These are phyloP conservation scores for Chrysoporthe cubensis DNA, from an alignment of 2,329 filamentous ascomycete species.

Conservation along the genomic window DNA sequence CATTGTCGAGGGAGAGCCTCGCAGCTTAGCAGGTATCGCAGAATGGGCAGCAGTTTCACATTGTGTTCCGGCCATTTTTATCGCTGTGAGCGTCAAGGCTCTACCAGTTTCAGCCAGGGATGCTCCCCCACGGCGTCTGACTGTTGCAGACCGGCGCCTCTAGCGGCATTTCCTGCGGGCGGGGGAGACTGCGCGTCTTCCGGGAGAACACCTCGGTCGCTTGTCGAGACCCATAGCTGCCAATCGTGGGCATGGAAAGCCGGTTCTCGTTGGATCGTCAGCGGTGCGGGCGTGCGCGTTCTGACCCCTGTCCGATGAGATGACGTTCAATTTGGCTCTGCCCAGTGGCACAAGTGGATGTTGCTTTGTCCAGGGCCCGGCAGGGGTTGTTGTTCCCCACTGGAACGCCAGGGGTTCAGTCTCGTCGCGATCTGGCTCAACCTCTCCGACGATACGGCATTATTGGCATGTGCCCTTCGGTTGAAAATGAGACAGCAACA, in stretches of 20 bases:
- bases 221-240: not conserved
- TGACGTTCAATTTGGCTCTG: constrained; percentile 29
- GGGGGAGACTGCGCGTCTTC: not conserved
- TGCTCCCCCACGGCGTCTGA: constrained; percentile 27
- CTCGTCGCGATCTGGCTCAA: constrained; percentile 22
- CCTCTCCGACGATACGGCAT: constrained; percentile 17
- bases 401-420: constrained; percentile 21
- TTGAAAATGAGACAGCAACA: constrained; percentile 26
- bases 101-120: constrained; percentile 38
- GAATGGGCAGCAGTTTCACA: constrained; percentile 40
- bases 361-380: constrained; percentile 11
- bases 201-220: not conserved
- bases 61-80: constrained; percentile 32
- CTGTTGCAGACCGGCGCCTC: not conserved
- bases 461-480: constrained; percentile 20
- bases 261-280: not conserved
- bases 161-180: constrained; percentile 6
- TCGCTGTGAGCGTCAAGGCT: constrained; percentile 31
- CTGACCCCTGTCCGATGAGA: constrained; percentile 24
- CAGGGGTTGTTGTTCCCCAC: constrained; percentile 19
- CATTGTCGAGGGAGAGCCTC: constrained; percentile 6
- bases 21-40: constrained; percentile 21
- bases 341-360: constrained; percentile 22
- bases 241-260: constrained; percentile 11
- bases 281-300: not conserved